These are phyloP conservation scores for Stagonosporopsis vannaccii DNA, from an alignment of 2,329 filamentous ascomycete genomes.

Conservation along the genomic window DNA sequence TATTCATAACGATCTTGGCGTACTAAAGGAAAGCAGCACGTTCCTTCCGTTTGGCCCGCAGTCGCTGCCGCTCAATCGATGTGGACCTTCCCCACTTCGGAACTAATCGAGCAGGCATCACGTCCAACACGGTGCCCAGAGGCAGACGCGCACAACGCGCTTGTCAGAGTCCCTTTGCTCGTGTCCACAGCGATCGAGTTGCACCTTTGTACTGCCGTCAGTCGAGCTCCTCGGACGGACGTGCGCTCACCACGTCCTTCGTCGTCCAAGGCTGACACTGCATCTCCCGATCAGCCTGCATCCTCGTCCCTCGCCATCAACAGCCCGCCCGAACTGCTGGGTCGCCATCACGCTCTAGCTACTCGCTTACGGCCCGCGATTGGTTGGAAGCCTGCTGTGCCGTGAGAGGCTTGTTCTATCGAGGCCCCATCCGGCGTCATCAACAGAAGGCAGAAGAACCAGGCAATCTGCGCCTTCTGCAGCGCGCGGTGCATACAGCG, in stretches of 20 bases:
- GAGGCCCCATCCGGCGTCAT: slow-evolving; percentile 41
- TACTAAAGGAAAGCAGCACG: slow-evolving; percentile 14
- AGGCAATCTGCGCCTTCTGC: slow-evolving; percentile 42
- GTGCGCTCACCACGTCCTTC: background rate
- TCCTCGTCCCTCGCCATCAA: slow-evolving; percentile 20
- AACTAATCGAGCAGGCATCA: slow-evolving; percentile 14
- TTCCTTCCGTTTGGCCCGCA: slow-evolving; percentile 21
- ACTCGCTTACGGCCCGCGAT: slow-evolving; percentile 32
- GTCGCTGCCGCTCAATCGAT: slow-evolving; percentile 7
- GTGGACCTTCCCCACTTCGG: slow-evolving; percentile 15
- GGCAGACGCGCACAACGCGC: background rate
- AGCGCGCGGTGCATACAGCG: slow-evolving; percentile 34
- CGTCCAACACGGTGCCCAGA: slow-evolving; percentile 17
- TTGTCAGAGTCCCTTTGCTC: background rate
- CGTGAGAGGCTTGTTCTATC: slow-evolving; percentile 40
- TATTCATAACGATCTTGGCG: slow-evolving; percentile 3
- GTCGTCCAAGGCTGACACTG: slow-evolving; percentile 13
- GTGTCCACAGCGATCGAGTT: background rate
- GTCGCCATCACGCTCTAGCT: slow-evolving; percentile 33
- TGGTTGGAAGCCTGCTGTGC: slow-evolving; percentile 35
- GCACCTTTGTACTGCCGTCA: background rate
- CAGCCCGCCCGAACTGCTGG: slow-evolving; percentile 31
- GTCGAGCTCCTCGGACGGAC: background rate
- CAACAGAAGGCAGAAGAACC: slow-evolving; percentile 42
- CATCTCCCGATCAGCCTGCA: slow-evolving; percentile 18